Evolutionary conservation across 176 grass and related monocot genomes (phyloP).

Genomic region (Bonia amplexicaulis): DNA sequence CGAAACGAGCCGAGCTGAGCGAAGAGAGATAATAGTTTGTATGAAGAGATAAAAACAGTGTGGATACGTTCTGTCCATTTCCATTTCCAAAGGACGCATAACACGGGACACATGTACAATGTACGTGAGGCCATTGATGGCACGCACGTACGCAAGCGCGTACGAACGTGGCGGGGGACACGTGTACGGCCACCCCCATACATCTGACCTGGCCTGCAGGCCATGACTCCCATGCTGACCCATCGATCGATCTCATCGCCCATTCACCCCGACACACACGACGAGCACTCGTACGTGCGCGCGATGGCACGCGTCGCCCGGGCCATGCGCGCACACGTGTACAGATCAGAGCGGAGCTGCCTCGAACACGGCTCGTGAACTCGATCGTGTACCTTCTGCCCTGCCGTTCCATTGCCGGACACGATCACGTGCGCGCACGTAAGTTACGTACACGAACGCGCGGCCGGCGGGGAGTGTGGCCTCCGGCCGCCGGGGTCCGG

Average conservation of each 20-base stretch:
- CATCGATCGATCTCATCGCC: background rate
- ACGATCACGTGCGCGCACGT: background rate
- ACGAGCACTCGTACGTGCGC: background rate
- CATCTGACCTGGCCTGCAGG: background rate
- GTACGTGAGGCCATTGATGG: too few relatives aligned
- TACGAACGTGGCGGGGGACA: too few relatives aligned
- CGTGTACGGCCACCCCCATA: background rate
- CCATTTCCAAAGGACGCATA: too few relatives aligned
- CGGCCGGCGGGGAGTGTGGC: background rate
- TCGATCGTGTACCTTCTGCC: background rate
- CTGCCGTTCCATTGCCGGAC: background rate
- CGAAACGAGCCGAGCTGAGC: too few relatives aligned
- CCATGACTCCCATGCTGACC: background rate
- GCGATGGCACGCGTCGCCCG: background rate
- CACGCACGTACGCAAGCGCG: too few relatives aligned
- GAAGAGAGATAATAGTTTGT: too few relatives aligned
- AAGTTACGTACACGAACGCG: background rate
- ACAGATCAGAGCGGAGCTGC: too few relatives aligned
- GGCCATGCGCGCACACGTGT: background rate
- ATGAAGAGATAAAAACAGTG: too few relatives aligned
- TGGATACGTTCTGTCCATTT: too few relatives aligned
- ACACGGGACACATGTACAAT: background rate
- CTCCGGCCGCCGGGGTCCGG: background rate
- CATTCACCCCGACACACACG: background rate
- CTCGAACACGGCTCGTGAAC: too few relatives aligned